phyloP scores from a whole-genome alignment of 2,329 filamentous ascomycete species.

The Clonostachys sp. region DNA sequence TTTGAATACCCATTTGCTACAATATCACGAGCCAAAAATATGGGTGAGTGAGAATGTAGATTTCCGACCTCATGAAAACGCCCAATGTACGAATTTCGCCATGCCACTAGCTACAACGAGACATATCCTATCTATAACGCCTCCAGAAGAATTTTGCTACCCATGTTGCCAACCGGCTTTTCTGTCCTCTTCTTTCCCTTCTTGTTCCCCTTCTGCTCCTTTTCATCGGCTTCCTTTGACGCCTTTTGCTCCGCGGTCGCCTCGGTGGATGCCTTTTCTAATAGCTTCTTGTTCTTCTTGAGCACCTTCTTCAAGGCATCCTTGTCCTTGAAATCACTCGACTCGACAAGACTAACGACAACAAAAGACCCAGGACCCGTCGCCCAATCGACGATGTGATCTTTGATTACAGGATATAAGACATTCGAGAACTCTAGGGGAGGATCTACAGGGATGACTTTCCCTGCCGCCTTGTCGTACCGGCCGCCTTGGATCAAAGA shows the following conservation, averaged over 20 bases:
- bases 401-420: slow-evolving; percentile 78
- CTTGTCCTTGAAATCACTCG: slow-evolving; percentile 62
- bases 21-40: too few relatives aligned
- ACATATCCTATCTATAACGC: slow-evolving; percentile 34
- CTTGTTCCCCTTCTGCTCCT: slow-evolving; percentile 34
- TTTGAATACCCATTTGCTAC: too few relatives aligned
- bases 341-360: slow-evolving; percentile 75
- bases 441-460: slow-evolving; percentile 66
- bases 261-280: slow-evolving; percentile 63
- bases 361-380: slow-evolving; percentile 84
- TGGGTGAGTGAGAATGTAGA: too few relatives aligned
- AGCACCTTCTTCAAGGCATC: slow-evolving; percentile 65
- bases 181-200: slow-evolving; percentile 35
- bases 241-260: slow-evolving; percentile 50
- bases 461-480: slow-evolving; percentile 72
- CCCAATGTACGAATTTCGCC: background rate
- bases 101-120: background rate
- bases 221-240: slow-evolving; percentile 34
- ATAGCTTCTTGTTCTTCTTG: slow-evolving; percentile 65
- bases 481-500: slow-evolving; percentile 84
- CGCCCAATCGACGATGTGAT: slow-evolving; percentile 75
- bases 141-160: slow-evolving; percentile 55
- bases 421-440: slow-evolving; percentile 74
- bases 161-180: slow-evolving; percentile 54
- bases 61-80: background rate